Conservation (phyloP, 192 early-diverging fungal species). For the Umbelopsis sp. region DNA sequence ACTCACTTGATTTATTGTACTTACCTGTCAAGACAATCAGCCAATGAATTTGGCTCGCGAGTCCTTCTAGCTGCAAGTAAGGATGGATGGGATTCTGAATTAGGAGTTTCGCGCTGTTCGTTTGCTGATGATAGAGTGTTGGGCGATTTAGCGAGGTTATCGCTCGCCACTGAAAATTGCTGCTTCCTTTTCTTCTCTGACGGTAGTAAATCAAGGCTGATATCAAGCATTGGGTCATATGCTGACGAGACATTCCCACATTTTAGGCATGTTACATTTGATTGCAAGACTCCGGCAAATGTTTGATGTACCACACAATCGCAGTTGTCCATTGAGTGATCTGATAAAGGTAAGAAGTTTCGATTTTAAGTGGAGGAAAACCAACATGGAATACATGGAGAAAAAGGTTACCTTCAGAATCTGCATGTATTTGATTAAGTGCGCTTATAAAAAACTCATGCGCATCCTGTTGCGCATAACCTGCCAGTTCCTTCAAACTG, state of each 20-base stretch:
- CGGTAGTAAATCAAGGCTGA: slow-evolving; percentile 82
- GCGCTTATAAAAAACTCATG: slow-evolving; percentile 96
- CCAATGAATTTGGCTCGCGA: slow-evolving; percentile 46
- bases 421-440: slow-evolving; percentile 83
- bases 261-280: slow-evolving; percentile 82
- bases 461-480: slow-evolving; percentile 95
- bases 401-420: slow-evolving; percentile 48
- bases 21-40: slow-evolving; percentile 72
- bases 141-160: neutral
- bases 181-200: slow-evolving; percentile 36
- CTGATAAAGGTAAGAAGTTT: neutral
- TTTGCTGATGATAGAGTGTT: neutral
- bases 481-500: slow-evolving; percentile 82
- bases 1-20: too few relatives aligned
- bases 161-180: neutral
- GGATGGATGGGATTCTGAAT: neutral
- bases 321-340: slow-evolving; percentile 55
- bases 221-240: slow-evolving; percentile 88
- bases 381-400: neutral
- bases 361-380: too few relatives aligned
- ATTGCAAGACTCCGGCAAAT: slow-evolving; percentile 89
- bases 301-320: slow-evolving; percentile 87
- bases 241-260: slow-evolving; percentile 81
- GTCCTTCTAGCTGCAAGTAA: slow-evolving; percentile 15
- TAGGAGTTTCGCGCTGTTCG: neutral